These are phyloP conservation scores for Perilla frutescens DNA, from an alignment of 257 asterid genomes.

Conservation along the genomic window DNA sequence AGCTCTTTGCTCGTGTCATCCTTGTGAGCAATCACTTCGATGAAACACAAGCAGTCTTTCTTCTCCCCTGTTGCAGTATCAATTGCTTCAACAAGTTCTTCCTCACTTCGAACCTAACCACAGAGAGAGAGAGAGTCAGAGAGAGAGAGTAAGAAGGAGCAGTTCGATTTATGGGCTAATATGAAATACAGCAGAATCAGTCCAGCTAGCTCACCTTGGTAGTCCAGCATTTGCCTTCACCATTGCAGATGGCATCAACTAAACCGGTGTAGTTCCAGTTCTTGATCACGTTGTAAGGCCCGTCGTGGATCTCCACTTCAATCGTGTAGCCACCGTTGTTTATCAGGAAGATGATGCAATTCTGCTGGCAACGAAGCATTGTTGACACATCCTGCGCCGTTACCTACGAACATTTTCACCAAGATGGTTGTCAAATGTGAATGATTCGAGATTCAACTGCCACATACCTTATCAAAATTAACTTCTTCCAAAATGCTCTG, in stretches of 20 bases:
- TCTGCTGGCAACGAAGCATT: slow-evolving; percentile 64
- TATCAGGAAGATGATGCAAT: slow-evolving; percentile 65
- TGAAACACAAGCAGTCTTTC: slow-evolving; percentile 66
- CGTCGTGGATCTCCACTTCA: slow-evolving; percentile 80
- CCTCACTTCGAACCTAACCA: slow-evolving; percentile 57
- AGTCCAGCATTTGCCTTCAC: slow-evolving; percentile 77
- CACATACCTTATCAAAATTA: no score
- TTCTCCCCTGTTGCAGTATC: slow-evolving; percentile 55
- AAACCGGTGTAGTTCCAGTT: slow-evolving; percentile 73
- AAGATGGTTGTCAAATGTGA: not conserved
- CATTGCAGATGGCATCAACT: slow-evolving; percentile 69
- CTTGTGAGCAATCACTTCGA: slow-evolving; percentile 69
- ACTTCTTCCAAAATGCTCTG: no score
- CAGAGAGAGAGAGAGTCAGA: not conserved
- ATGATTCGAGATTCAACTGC: no score
- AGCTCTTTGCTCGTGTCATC: slow-evolving; percentile 78
- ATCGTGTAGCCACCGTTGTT: slow-evolving; percentile 80
- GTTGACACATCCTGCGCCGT: slow-evolving; percentile 76
- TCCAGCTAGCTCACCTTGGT: slow-evolving; percentile 47
- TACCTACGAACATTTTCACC: slow-evolving; percentile 44
- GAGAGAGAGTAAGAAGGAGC: not conserved
- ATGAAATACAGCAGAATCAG: not conserved
- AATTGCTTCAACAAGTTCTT: slow-evolving; percentile 61
- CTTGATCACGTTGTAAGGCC: slow-evolving; percentile 77
- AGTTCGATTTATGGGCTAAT: not conserved